Base-by-base conservation (phyloP, 345 rosid genomes). In the Crucihimalaya himalaica region DNA sequence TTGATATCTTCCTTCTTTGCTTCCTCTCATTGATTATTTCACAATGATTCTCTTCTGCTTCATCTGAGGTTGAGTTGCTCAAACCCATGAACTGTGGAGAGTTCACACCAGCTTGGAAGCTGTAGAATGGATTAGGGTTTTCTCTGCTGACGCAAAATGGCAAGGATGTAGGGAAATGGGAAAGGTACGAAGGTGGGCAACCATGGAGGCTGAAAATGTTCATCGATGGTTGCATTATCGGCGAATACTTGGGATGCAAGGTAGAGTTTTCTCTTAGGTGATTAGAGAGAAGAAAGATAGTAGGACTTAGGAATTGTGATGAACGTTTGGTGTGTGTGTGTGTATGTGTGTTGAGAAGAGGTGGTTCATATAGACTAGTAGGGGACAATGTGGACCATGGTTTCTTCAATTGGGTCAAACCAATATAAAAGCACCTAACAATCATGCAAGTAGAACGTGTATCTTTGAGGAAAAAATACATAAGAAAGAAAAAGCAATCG, bases 21-120 rank as follows among this genome's bases (percentile, higher is more conserved):
- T 88, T 92, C 66, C 93, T 75, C 74, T 90, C 98, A 1, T 85
- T 86, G 79, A 92, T 84, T 48, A 88, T 73, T 23, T 72, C 71
- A 2, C 43, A 73, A 11, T 88, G 91, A 34, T 84, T 86, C 69
- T 86, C 92, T 3, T 88, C 96, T 4, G 85, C 96, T 72, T 92
- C 95, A 2, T 90, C 96, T 1, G 96, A 89, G 16, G 97, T 88
- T 1, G 96, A 92, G 79, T 85, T 83, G 86, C 88, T 86, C 7
- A 86, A 65, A 67, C 81, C 70, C 34, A 89, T 78, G 18, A 81
- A 72, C 13, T 83, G 87, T 51, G 79, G 76, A 19, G 74, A 77
- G 35, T 76, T 73, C 5, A 23, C 3, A 40, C 23, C 13, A 46
- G 70, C 43, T 29, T 79, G 82, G 59, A 73, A 66, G 68, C 63